A percentile compares a stretch with the other conserved stretches of the same genome.
Conservation (phyloP, 2,329 filamentous ascomycete species). For the Penicillium thymicola region DNA sequence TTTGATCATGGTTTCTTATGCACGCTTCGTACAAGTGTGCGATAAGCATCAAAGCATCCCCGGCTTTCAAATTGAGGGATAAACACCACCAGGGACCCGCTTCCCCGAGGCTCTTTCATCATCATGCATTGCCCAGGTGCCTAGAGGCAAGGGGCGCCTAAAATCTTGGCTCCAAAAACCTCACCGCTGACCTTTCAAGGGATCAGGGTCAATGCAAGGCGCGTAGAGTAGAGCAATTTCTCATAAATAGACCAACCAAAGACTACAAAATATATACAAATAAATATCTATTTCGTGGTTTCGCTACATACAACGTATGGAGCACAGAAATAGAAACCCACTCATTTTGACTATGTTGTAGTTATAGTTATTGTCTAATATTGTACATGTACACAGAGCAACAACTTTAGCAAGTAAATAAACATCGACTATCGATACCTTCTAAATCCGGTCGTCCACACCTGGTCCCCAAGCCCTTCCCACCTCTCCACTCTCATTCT, state of each 20-base stretch:
- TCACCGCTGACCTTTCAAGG: background rate
- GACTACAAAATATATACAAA: background rate
- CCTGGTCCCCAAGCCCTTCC: background rate
- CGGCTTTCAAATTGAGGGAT: background rate
- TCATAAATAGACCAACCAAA: background rate
- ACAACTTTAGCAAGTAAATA: background rate
- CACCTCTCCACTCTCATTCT: background rate
- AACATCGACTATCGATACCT: background rate
- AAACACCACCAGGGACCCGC: background rate
- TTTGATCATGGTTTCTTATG: background rate
- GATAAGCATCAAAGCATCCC: background rate
- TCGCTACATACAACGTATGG: background rate
- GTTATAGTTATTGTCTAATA: background rate
- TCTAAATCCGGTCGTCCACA: background rate
- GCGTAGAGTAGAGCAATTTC: background rate
- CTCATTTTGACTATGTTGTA: background rate
- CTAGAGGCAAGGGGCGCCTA: constrained; percentile 3
- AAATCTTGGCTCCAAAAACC: background rate
- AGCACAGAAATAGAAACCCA: background rate
- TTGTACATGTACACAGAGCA: background rate
- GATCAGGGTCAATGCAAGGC: background rate
- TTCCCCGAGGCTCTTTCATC: background rate
- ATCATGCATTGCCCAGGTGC: background rate
- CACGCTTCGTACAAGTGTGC: background rate
- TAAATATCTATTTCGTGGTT: background rate